phyloP scores from a whole-genome alignment of 257 asterid genomes.

The Nicotiana obtusifolia region DNA sequence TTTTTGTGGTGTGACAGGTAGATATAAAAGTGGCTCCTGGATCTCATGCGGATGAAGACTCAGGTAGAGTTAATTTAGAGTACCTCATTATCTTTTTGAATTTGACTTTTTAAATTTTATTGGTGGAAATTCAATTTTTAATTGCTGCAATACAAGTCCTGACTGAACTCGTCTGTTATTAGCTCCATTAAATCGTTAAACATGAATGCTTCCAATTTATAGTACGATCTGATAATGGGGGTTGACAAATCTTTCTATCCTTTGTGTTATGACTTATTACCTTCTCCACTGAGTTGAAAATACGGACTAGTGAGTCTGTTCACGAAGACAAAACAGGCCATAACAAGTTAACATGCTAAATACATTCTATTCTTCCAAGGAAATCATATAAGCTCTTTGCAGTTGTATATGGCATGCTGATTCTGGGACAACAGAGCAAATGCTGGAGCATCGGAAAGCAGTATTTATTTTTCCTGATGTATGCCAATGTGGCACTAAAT shows the following conservation, averaged over 20 bases:
- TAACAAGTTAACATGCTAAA: background rate
- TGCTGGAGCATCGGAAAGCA: background rate
- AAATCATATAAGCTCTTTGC: background rate
- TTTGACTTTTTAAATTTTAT: background rate
- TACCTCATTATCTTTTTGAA: background rate
- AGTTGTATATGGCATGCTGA: background rate
- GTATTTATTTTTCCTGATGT: background rate
- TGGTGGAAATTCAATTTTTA: background rate
- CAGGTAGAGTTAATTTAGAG: constrained; percentile 43
- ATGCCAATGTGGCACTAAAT: background rate
- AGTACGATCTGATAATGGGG: background rate
- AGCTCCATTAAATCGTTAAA: background rate
- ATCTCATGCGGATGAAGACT: constrained; percentile 86
- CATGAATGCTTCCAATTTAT: background rate
- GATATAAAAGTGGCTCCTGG: constrained; percentile 95
- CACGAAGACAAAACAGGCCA: background rate
- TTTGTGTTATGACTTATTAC: background rate
- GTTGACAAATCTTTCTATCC: background rate
- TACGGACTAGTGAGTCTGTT: background rate
- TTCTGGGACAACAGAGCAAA: background rate
- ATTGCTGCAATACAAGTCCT: background rate
- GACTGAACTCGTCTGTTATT: background rate
- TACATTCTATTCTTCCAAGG: background rate
- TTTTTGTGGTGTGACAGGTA: constrained; percentile 46
- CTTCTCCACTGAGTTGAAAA: background rate